These are phyloP conservation scores for Aspergillus funiculosus DNA, from an alignment of 495 filamentous ascomycete genomes.

Conservation along the genomic window DNA sequence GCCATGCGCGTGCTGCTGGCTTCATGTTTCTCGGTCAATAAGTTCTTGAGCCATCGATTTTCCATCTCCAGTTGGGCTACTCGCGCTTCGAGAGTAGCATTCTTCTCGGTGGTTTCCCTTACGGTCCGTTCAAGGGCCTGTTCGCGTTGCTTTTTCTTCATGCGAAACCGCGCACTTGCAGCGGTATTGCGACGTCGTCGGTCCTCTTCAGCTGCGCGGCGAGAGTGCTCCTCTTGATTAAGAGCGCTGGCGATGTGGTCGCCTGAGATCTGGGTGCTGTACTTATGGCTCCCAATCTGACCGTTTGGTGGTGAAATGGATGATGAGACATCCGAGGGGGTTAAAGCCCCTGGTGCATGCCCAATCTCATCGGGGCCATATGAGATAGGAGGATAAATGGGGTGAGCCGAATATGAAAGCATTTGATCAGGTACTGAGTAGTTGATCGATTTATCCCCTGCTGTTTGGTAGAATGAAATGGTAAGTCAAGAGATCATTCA, in stretches of 20 bases:
- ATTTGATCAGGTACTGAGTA: slow-evolving; percentile 42
- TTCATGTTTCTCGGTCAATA: slow-evolving; percentile 87
- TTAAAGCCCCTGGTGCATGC: slow-evolving; percentile 34
- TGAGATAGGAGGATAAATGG: slow-evolving; percentile 43
- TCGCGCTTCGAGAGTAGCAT: slow-evolving; percentile 67
- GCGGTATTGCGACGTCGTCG: slow-evolving; percentile 96
- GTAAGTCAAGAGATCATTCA: slow-evolving; percentile 22
- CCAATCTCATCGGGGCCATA: slow-evolving; percentile 40
- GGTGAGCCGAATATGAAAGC: slow-evolving; percentile 40
- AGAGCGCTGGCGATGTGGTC: slow-evolving; percentile 40
- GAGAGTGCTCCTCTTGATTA: slow-evolving; percentile 47
- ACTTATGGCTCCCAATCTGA: slow-evolving; percentile 42
- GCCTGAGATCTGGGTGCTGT: slow-evolving; percentile 41
- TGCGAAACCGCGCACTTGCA: slow-evolving; percentile 87
- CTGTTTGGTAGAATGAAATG: slow-evolving; percentile 18
- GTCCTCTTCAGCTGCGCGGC: slow-evolving; percentile 87
- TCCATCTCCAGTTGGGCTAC: slow-evolving; percentile 88
- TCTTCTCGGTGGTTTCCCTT: slow-evolving; percentile 86
- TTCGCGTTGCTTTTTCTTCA: slow-evolving; percentile 99
- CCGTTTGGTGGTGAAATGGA: slow-evolving; percentile 47
- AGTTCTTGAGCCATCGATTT: slow-evolving; percentile 92
- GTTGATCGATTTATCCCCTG: slow-evolving; percentile 41
- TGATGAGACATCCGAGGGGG: slow-evolving; percentile 43
- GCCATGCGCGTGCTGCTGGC: slow-evolving; percentile 24
- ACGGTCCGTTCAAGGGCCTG: slow-evolving; percentile 84